A percentile compares a stretch with the other conserved stretches of the same genome.
These are phyloP conservation scores for Fusarium newnesense DNA, from an alignment of 2,329 filamentous ascomycete species.

Conservation along the genomic window DNA sequence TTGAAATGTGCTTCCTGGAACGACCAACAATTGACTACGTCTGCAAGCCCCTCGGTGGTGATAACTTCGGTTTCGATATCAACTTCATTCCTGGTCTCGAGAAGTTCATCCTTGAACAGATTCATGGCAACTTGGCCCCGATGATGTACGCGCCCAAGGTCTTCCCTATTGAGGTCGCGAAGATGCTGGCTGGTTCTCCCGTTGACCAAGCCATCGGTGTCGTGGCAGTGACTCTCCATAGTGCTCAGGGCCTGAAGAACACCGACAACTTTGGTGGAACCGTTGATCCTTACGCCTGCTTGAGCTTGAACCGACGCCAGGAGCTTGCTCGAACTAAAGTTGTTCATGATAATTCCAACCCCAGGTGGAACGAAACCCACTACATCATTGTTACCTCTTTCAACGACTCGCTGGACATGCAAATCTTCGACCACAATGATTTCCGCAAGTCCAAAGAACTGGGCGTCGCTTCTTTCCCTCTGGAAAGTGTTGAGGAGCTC, in stretches of 20 bases:
- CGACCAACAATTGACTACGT: constrained; percentile 93
- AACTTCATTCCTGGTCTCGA: constrained; percentile 98
- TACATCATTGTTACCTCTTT: constrained; percentile 95
- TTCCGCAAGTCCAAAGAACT: constrained; percentile 97
- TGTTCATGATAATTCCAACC: constrained; percentile 83
- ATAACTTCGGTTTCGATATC: constrained; percentile 96
- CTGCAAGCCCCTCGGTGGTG: constrained; percentile 95
- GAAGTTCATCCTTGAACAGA: constrained; percentile 93
- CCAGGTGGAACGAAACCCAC: constrained; percentile 95
- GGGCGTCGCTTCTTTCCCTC: constrained; percentile 83
- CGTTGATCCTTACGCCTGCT: constrained; percentile 86
- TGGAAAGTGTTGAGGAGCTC: constrained; percentile 84
- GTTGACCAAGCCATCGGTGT: constrained; percentile 97
- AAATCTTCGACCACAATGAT: constrained; percentile 93
- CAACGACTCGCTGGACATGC: constrained; percentile 85
- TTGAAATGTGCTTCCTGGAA: constrained; percentile 95
- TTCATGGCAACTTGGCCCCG: constrained; percentile 90
- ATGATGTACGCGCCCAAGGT: constrained; percentile 99
- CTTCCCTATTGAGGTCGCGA: constrained; percentile 97
- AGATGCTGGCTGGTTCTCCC: constrained; percentile 93
- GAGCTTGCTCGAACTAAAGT: constrained; percentile 91
- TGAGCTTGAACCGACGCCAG: constrained; percentile 85
- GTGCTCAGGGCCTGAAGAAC: constrained; percentile 93
- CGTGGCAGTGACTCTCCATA: constrained; percentile 88
- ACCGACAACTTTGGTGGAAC: constrained; percentile 92